Evolutionary conservation across 73 alveolate species (phyloP).

Genomic region (Tetrahymena malaccensis): DNA sequence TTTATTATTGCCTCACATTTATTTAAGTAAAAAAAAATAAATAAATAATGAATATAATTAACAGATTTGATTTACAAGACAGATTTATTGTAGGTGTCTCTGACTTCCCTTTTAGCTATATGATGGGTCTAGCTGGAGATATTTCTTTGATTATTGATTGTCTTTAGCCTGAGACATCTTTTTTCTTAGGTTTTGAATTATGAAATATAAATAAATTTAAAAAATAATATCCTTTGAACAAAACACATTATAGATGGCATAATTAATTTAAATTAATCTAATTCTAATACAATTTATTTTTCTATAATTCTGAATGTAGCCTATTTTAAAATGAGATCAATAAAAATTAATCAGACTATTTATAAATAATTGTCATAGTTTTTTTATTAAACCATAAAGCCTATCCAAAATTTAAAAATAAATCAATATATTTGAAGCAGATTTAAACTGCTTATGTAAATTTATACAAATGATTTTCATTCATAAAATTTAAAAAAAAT

Average conservation of each 20-base stretch:
- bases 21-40: constrained; percentile 44
- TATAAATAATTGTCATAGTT: too few relatives aligned
- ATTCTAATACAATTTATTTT: neutral
- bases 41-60: constrained; percentile 34
- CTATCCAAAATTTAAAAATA: too few relatives aligned
- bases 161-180: constrained; percentile 4
- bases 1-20: constrained; percentile 60
- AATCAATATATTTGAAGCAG: too few relatives aligned
- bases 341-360: too few relatives aligned
- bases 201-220: neutral
- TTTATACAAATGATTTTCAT: too few relatives aligned
- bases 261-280: too few relatives aligned
- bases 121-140: constrained; percentile 78
- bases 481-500: too few relatives aligned
- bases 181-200: constrained; percentile 44
- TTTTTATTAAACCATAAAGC: too few relatives aligned
- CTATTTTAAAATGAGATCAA: too few relatives aligned
- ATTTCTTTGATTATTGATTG: constrained; percentile 37
- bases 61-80: constrained; percentile 50
- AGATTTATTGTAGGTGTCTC: constrained; percentile 59
- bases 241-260: too few relatives aligned
- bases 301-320: too few relatives aligned
- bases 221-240: neutral
- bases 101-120: constrained; percentile 81
- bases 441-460: too few relatives aligned